Evolutionary conservation across 768 basidiomycete species (phyloP).

Genomic region (Lentinula boryana): DNA sequence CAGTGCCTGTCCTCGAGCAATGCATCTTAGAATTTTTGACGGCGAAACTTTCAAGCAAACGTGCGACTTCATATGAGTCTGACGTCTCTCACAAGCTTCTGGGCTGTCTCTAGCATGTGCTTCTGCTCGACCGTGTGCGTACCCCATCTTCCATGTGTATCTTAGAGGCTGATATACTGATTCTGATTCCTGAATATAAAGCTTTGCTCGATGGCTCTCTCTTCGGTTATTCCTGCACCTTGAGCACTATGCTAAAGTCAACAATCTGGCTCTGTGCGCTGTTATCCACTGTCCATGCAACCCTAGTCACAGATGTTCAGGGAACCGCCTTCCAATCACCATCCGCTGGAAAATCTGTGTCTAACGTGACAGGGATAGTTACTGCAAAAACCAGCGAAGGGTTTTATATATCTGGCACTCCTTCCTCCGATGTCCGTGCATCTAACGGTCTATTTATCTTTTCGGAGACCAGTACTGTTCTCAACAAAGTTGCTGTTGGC

Average conservation of each 20-base stretch:
- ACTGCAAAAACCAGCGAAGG: conserved; percentile 48
- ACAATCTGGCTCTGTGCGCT: conserved; percentile 13
- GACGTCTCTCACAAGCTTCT: not conserved
- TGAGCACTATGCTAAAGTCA: not conserved
- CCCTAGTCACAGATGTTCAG: conserved; percentile 43
- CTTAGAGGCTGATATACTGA: not conserved
- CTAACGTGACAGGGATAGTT: conserved; percentile 43
- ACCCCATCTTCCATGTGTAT: not conserved
- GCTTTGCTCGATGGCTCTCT: not conserved
- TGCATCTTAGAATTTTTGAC: too few species aligned
- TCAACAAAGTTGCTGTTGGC: conserved; percentile 35
- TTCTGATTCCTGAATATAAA: not conserved
- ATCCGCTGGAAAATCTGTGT: conserved; percentile 35
- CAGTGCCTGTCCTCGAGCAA: too few species aligned
- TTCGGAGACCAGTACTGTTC: conserved; percentile 30
- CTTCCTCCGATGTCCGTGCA: conserved; percentile 35
- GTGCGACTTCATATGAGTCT: not conserved
- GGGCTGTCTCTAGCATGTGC: not conserved
- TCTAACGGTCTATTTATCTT: conserved; percentile 50
- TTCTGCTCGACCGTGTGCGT: not conserved
- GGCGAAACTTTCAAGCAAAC: too few species aligned
- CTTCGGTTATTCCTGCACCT: not conserved
- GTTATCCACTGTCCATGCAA: conserved; percentile 22
- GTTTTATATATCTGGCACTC: conserved; percentile 42
- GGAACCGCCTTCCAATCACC: conserved; percentile 44